Base-by-base conservation (phyloP, 2,329 filamentous ascomycete genomes). In the Talaromyces islandicus region DNA sequence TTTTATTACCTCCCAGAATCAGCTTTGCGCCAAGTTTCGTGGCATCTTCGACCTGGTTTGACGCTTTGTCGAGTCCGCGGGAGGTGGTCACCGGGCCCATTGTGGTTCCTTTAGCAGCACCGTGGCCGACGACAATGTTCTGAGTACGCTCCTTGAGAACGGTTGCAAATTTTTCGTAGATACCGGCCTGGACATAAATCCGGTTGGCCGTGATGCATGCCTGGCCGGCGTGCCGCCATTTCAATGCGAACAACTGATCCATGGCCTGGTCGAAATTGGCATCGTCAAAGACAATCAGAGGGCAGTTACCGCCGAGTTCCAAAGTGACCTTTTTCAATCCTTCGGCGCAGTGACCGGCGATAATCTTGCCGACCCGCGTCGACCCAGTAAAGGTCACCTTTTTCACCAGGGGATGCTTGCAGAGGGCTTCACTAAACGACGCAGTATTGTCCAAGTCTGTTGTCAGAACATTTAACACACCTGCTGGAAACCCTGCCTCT, bases 11-110 rank as follows among this genome's bases (percentile, higher is more conserved):
- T 12, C 88, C 88, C 21, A 86, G 75, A 1, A 89, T 74, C n/a
- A 89, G 72, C 51, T 81, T 82, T 1, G 84, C 89, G 2, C 88
- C 88, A 43, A 83, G 80, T 58, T 80, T 80, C 58, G 80, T 79
- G 3, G 88, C 88, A 70, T 90, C 86, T 52, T 83, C 79, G 32
- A 90, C 84, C 63, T 90, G 85, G n/a, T 64, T 67, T 35, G 69
- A 61, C 1, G 83, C 83, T 70, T 86, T 85, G 30, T 82, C 80
- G 0, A 86, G 71, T 55, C 80, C 79, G 2, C 82, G 78, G 2
- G 82, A 77, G 0, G 83, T 85, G 0, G 84, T 86, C 24, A 86
- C 75, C 1, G 84, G 83, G 0, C 84, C 84, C 80, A 87, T 83
- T 0, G 83, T 86, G 0, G 83, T 85, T 46, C 73, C 77, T 32